A percentile compares a stretch with the other conserved stretches of the same genome.
These are phyloP conservation scores for Cercospora janseana DNA, from an alignment of 2,329 filamentous ascomycete species.

Conservation along the genomic window DNA sequence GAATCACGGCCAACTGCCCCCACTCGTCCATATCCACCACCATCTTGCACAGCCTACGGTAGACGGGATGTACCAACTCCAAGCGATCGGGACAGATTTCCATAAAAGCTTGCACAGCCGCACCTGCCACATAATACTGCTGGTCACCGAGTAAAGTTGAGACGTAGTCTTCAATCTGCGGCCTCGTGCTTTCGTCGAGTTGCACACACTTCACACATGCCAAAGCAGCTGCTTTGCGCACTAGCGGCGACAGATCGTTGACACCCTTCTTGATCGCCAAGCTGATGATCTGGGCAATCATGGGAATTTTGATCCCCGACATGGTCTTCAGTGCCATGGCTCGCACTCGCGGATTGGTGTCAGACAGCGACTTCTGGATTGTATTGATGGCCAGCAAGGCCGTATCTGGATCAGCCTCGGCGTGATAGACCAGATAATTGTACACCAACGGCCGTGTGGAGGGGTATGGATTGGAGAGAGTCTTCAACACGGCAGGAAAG, in stretches of 20 bases:
- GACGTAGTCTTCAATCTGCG: constrained; percentile 81
- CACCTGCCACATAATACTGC: constrained; percentile 95
- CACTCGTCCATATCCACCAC: constrained; percentile 99
- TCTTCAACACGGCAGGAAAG: constrained; percentile 98
- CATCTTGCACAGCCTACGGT: constrained; percentile 79
- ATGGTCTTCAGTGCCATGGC: constrained; percentile 93
- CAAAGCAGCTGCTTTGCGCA: constrained; percentile 87
- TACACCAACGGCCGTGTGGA: constrained; percentile 98
- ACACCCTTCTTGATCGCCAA: constrained; percentile 91
- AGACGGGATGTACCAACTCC: constrained; percentile 88
- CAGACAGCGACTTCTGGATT: constrained; percentile 94
- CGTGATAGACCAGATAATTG: constrained; percentile 95
- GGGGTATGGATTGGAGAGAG: constrained; percentile 87
- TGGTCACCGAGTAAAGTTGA: constrained; percentile 77
- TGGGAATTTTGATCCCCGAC: constrained; percentile 94
- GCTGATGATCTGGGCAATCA: constrained; percentile 96
- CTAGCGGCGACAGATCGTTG: constrained; percentile 90
- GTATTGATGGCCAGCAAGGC: constrained; percentile 96
- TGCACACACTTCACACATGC: constrained; percentile 95
- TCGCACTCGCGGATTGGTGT: constrained; percentile 84
- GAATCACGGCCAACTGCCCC: constrained; percentile 82
- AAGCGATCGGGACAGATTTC: constrained; percentile 85
- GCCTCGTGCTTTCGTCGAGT: constrained; percentile 79
- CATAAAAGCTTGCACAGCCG: constrained; percentile 83
- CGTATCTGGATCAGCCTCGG: constrained; percentile 92